Evolutionary conservation across 2,329 filamentous ascomycete genomes (phyloP), one percentile per base, ranked within the genome.

Genomic region (Venturia aucupariae): DNA sequence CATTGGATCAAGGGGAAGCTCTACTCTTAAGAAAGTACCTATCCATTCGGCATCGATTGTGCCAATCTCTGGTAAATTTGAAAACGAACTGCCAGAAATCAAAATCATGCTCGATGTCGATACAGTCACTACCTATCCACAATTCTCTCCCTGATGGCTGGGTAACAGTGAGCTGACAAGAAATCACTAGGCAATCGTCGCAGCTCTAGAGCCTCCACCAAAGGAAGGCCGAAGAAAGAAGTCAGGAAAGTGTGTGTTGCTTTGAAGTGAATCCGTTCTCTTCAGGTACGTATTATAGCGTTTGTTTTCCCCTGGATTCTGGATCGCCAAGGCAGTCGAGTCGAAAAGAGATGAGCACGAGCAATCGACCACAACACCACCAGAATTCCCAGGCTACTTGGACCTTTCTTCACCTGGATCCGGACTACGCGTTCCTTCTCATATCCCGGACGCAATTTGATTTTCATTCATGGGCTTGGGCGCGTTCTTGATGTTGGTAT

Each of bases 191-290:
- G 93, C 93, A 35, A 97, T 97, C 72, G 93, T 97, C 68, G 93
- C 93, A 68, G 93, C 93, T 51, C 82, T 97, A 68, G 93, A 97
- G 78, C 93, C 93, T 54, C 90, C 90, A 27, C 83, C 71, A 70
- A 38, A 69, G 68, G 1, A 77, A 80, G 69, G 71, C 63, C 38
- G 55, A 38, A 65, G 60, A 57, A 62, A 66, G 62, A 65, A 61
- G 59, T 51, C 41, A 13, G 39, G 42, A 19, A 55, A 35, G n/a
- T 66, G 65, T 54, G 54, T 59, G 24, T n/a, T 66, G 22, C 65
- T 66, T 24, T 66, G 62, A 46, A 35, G 24, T 39, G 41, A 62
- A 15, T 32, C 24, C 13, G 11, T 54, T 54, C 51, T 57, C 51
- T 57, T 57, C 51, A 35, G 51, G 51, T 57, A 57, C 51, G 51